Base-by-base conservation (phyloP, 2,329 filamentous ascomycete genomes). In the Aspergillus japonicus region DNA sequence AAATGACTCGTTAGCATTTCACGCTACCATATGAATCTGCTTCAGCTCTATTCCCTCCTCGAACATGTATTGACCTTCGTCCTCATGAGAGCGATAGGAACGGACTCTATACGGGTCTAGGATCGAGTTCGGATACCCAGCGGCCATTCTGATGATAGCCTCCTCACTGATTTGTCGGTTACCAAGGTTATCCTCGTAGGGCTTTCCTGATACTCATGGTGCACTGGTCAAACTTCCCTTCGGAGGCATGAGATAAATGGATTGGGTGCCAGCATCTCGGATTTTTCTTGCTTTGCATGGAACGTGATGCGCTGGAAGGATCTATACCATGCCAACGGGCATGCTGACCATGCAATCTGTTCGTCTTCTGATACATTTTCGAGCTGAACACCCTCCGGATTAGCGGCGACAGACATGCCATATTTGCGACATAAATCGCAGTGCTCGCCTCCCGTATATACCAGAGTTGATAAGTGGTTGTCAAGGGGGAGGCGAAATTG, bases 371-470 rank as follows among this genome's bases (percentile, higher is more conserved):
- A 50, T 71, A 72, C n/a, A 66, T 64, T 23, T 64, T 70, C 26
- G 71, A 58, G 3, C 67, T 67, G 48, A 72, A 70, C n/a, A 71
- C 7, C 31, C 68, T 72, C n/a, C 70, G 66, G 16, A 72, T 59
- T 0, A 72, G 62, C 0, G 71, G 69, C 69, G 69, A 73, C 65
- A 71, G 65, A 42, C 71, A 71, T 59, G 69, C 69, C 3, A 82
- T 66, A 49, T 82, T 82, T 23, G 81, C 79, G 2, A 82, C 79
- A 19, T 81, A 75, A 11, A 78, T 70, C 21, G 74, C 72, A 1
- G 74, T 74, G 16, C 73, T 75, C 8, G 75, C 71, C 69, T 78
- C 75, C 6, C 74, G 73, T 31, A 77, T 73, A 59, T 79, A 79
- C 78, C 78, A 80, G 23, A 73, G 71, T 53, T 73, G 75, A 66